Base-by-base conservation (phyloP, 2,329 filamentous ascomycete species). In the Falciphora oryzae region DNA sequence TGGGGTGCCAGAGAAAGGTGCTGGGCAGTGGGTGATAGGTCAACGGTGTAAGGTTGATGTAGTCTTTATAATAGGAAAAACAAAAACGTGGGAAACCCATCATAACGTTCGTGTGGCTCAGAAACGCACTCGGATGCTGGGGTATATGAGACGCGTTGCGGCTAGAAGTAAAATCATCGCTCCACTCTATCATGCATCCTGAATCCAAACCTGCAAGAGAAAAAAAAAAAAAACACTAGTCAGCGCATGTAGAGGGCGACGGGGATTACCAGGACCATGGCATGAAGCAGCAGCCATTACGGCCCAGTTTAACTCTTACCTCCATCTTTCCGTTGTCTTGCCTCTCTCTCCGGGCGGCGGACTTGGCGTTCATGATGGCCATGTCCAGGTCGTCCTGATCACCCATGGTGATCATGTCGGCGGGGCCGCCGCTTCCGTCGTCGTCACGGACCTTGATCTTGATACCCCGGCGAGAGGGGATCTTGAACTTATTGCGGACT, bases 341-440 rank as follows among this genome's bases (percentile, higher is more conserved):
- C 71, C 88, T 85, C 73, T 94, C 89, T 75, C 85, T 90, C 77
- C 82, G 86, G 61, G 90, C 93, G 66, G 80, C 79, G 62, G 84
- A 84, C 75, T 87, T 91, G 8, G 89, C 88, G 60, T 81, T 84
- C 75, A 85, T 84, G 64, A 98, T 83, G 32, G 92, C 88, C 87
- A 97, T 91, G 62, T 98, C 93, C 67, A 97, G 78, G 78, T 99
- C 95, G 72, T 99, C 95, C 76, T 97, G 92, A 75, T 99, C 95
- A 35, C 90, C 93, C 86, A 99, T 89, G 38, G 94, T 97, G 73
- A 99, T 96, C 90, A 97, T 94, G 73, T 98, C 94, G 3, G 58
- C 2, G 3, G 14, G 11, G 90, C 90, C 58, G 64, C 89, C 83
- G 0, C 85, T 84, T 66, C 81, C 76, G 69, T 92, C 90, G 70